These are phyloP conservation scores for Ophiostoma perfectum DNA, from an alignment of 2,329 filamentous ascomycete species.

Conservation along the genomic window DNA sequence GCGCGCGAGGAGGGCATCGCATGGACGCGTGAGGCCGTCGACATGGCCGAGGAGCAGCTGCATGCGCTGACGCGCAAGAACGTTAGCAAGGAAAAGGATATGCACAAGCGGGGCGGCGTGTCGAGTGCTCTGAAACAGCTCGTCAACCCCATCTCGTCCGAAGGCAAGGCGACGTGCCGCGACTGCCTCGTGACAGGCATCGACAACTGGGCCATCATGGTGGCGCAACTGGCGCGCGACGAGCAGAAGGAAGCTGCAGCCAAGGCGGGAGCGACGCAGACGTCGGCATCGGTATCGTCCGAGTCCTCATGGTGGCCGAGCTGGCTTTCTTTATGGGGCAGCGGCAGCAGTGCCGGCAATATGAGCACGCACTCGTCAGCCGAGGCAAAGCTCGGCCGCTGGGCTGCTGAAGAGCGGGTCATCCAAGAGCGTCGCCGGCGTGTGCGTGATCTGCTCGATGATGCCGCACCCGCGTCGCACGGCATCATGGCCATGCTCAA, in stretches of 20 bases:
- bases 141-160: not conserved
- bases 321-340: constrained; percentile 41
- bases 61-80: constrained; percentile 36
- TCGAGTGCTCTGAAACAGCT: not conserved
- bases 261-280: not conserved
- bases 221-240: constrained; percentile 55
- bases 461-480: constrained; percentile 36
- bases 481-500: constrained; percentile 23
- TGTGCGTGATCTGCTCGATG: constrained; percentile 49
- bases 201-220: constrained; percentile 79
- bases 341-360: constrained; percentile 20
- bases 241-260: constrained; percentile 31
- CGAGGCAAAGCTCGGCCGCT: constrained; percentile 38
- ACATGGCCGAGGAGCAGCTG: constrained; percentile 66
- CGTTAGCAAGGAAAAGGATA: constrained; percentile 8
- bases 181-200: constrained; percentile 73
- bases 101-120: constrained; percentile 2
- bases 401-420: constrained; percentile 51
- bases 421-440: constrained; percentile 48
- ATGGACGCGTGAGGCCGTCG: constrained; percentile 87
- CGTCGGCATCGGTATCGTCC: not conserved
- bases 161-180: constrained; percentile 58
- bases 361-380: constrained; percentile 29
- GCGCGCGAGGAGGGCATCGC: constrained; percentile 65
- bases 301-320: constrained; percentile 28